phyloP scores from a whole-genome alignment of 129 eudicot species.

The Oenanthe sinensis region DNA sequence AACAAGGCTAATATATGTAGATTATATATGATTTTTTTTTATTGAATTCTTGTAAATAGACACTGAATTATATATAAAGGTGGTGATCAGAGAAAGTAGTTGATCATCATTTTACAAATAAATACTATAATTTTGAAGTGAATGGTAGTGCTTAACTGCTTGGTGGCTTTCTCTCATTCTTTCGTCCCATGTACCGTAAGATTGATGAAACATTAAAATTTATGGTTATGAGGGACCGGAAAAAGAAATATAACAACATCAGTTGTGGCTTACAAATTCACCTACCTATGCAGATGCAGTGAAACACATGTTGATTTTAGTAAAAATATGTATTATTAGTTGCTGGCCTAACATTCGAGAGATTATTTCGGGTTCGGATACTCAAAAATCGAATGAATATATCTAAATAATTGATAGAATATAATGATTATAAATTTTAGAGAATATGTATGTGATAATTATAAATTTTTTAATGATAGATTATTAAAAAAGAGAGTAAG shows the following conservation, averaged over 20 bases:
- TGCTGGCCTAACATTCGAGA: too few relatives aligned
- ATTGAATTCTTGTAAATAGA: neutral
- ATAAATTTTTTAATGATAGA: too few relatives aligned
- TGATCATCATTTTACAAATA: too few relatives aligned
- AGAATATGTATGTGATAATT: too few relatives aligned
- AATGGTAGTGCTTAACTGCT: neutral
- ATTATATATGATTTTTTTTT: conserved; percentile 3
- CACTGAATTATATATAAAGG: neutral
- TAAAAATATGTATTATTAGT: too few relatives aligned
- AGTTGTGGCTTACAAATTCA: neutral
- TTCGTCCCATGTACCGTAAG: neutral
- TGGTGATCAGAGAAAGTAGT: neutral
- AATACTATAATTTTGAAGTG: too few relatives aligned
- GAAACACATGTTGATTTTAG: too few relatives aligned
- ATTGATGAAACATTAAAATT: neutral
- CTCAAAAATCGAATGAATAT: too few relatives aligned
- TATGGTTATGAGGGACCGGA: neutral
- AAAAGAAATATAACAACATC: neutral
- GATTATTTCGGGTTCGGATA: too few relatives aligned
- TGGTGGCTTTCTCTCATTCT: neutral
- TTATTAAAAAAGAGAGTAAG: too few relatives aligned
- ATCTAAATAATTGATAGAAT: too few relatives aligned
- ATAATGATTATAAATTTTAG: too few relatives aligned
- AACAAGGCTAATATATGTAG: neutral
- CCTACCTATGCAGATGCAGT: neutral